These are phyloP conservation scores for Vigna mungo DNA, from an alignment of 306 rosid genomes.

Conservation along the genomic window DNA sequence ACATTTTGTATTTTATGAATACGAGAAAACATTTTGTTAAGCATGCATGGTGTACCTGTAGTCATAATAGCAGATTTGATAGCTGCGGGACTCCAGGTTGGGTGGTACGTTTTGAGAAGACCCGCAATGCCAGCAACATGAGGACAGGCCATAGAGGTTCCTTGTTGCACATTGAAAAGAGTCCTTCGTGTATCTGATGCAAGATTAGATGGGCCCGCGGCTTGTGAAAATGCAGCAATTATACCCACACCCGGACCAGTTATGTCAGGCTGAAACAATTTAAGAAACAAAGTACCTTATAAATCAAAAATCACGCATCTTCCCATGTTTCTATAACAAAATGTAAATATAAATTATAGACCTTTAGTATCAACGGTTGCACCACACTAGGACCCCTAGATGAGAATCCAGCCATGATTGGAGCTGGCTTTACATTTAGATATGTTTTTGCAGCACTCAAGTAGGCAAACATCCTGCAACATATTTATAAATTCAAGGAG, in stretches of 20 bases:
- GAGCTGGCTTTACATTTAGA: conserved; percentile 54
- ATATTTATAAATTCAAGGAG: neutral
- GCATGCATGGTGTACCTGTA: conserved; percentile 40
- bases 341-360: neutral
- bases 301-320: no score
- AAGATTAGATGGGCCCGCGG: conserved; percentile 26
- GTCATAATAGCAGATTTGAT: conserved; percentile 78
- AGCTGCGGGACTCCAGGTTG: conserved; percentile 72
- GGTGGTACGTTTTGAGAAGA: conserved; percentile 61
- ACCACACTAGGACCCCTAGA: conserved; percentile 65
- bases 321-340: neutral
- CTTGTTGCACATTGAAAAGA: conserved; percentile 27
- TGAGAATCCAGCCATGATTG: conserved; percentile 64
- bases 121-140: conserved; percentile 65
- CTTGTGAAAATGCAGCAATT: conserved; percentile 56
- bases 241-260: conserved; percentile 59
- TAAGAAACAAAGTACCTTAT: neutral
- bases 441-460: conserved; percentile 47
- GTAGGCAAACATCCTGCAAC: conserved; percentile 51
- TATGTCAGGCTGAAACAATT: conserved; percentile 9
- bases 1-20: no score
- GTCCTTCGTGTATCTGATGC: conserved; percentile 40
- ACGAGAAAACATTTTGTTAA: neutral
- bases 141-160: conserved; percentile 30
- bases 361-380: conserved; percentile 63